phyloP scores from a whole-genome alignment of 2,329 filamentous ascomycete species.

The Trichoderma arundinaceum region DNA sequence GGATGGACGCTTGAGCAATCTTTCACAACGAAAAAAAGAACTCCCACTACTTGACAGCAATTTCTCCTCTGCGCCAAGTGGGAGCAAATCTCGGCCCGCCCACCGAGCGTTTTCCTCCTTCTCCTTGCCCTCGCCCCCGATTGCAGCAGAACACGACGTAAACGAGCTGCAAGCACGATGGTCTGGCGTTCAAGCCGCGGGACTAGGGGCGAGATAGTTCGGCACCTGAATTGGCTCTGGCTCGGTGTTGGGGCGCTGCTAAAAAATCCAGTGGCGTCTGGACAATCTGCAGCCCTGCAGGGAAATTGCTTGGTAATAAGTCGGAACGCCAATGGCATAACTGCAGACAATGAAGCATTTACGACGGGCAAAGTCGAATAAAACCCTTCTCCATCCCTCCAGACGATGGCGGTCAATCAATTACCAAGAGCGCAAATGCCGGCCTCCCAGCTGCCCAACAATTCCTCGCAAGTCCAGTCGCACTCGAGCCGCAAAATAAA shows the following conservation, averaged over 20 bases:
- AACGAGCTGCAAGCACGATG: too few species aligned
- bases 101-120: too few species aligned
- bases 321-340: neutral
- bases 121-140: too few species aligned
- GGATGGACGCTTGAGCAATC: neutral
- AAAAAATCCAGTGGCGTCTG: neutral
- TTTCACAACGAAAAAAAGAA: too few species aligned
- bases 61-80: too few species aligned
- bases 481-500: too few species aligned
- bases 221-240: neutral
- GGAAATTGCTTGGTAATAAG: neutral
- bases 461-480: too few species aligned
- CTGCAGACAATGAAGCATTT: neutral
- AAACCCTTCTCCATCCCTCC: neutral
- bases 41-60: too few species aligned
- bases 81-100: too few species aligned
- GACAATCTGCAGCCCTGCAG: too few species aligned
- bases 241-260: neutral
- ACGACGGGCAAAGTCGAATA: slow-evolving; percentile 7
- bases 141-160: too few species aligned
- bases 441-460: too few species aligned
- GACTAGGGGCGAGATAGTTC: slow-evolving; percentile 3
- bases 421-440: neutral
- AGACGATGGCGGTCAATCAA: neutral
- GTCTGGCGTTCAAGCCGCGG: neutral